Base-by-base conservation (phyloP, 768 basidiomycete species). In the Leccinum uliginosum region DNA sequence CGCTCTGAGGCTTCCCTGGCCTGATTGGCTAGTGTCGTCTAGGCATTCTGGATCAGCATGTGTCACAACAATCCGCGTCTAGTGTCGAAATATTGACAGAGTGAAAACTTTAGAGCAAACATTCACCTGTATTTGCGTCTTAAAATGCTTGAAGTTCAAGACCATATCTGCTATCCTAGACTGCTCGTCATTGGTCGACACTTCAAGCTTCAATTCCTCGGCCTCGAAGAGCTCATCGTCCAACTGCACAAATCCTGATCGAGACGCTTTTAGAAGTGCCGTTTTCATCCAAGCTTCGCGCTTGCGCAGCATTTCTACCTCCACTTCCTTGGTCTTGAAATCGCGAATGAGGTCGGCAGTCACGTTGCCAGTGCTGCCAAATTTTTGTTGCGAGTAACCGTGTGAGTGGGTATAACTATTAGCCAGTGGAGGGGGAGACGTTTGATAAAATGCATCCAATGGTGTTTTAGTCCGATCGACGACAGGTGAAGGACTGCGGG, bases 221-320 rank as follows among this genome's bases (percentile, higher is more conserved):
- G 63, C 64, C n/a, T 70, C 69, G 59, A 76, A 60, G 29, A 75
- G 74, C 30, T 80, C 84, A 50, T 83, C 83, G 29, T 81, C 82
- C 35, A 78, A 73, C 62, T 85, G 82, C 17, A 89, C 76, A 71
- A 88, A 98, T 4, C 96, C 96, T 51, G 86, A 77, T 51, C 84
- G 82, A 24, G 82, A 79, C 1, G 96, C 96, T 65, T 86, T 82
- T 5, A 76, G 73, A 48, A 99, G 72, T 1, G 91, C 87, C 47
- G 85, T 84, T 67, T 83, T 86, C 85, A 98, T 86, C 88, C 96
- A 97, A 34, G 76, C 75, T 75, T 93, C 86, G 62, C 90, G 83
- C 67, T 83, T 83, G 79, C 84, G 86, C 61, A 88, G 72, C 47
- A 76, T 76, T 61, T 93, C 91, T 47, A 97, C 67, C 70, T 96